These are phyloP conservation scores for Lathyrus aphaca DNA, from an alignment of 306 rosid genomes.

Conservation along the genomic window DNA sequence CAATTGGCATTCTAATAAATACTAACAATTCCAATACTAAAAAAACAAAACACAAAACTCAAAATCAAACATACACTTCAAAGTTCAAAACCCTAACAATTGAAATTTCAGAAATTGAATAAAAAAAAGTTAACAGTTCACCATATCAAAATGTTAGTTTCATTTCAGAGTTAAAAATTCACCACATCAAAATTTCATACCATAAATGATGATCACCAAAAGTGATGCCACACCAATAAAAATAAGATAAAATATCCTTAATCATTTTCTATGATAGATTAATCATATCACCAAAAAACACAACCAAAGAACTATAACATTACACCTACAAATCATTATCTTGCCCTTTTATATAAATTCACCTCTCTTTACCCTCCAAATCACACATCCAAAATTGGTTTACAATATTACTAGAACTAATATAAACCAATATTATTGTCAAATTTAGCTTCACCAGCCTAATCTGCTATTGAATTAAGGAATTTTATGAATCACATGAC, in stretches of 20 bases:
- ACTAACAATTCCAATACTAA: conserved; percentile 13
- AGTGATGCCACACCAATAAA: not conserved
- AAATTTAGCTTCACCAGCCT: too few relatives aligned
- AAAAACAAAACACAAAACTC: conserved; percentile 10
- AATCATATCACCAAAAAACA: conserved; percentile 11
- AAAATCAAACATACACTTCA: conserved; percentile 2
- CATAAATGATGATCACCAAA: not conserved
- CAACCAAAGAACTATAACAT: conserved; percentile 32
- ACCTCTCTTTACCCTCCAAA: too few relatives aligned
- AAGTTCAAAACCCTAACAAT: conserved; percentile 42
- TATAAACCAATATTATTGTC: too few relatives aligned
- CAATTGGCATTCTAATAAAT: conserved; percentile 15
- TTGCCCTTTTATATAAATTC: conserved; percentile 18
- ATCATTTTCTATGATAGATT: conserved; percentile 27
- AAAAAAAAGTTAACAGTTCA: conserved; percentile 17
- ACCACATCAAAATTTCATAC: not conserved
- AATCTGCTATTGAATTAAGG: too few relatives aligned
- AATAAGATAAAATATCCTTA: conserved; percentile 23
- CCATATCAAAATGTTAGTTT: not conserved
- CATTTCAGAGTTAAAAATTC: not conserved
- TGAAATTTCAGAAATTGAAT: not conserved
- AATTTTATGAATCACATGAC: too few relatives aligned
- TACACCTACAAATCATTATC: conserved; percentile 20
- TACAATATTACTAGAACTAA: too few relatives aligned
- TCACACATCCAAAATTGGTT: too few relatives aligned